phyloP scores from a whole-genome alignment of 2,329 filamentous ascomycete species.

The Venturiaceae sp. region DNA sequence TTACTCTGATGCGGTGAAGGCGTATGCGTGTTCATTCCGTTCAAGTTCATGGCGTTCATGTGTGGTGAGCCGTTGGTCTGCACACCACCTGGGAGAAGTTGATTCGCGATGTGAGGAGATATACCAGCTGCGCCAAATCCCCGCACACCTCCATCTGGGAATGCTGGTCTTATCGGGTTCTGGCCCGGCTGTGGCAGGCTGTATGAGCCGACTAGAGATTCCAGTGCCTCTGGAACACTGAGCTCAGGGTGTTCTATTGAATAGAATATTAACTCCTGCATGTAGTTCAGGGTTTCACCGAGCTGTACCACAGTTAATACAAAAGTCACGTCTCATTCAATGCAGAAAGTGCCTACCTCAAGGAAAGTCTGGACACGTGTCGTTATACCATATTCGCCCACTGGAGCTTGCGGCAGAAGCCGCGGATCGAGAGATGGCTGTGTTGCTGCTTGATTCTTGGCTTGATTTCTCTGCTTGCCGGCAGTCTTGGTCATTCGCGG shows the following conservation, averaged over 20 bases:
- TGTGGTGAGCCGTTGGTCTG: constrained; percentile 37
- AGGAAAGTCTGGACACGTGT: constrained; percentile 49
- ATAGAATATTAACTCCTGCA: constrained; percentile 51
- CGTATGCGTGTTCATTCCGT: constrained; percentile 27
- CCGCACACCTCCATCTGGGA: constrained; percentile 2
- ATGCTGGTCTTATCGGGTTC: constrained; percentile 9
- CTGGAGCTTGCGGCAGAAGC: constrained; percentile 34
- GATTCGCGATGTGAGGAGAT: constrained; percentile 47
- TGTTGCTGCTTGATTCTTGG: constrained; percentile 29
- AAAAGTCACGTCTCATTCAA: not conserved
- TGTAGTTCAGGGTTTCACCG: constrained; percentile 55
- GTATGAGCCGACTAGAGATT: constrained; percentile 34
- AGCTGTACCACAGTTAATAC: constrained; percentile 33
- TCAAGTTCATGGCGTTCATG: constrained; percentile 21
- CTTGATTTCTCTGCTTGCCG: constrained; percentile 33
- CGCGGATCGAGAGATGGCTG: constrained; percentile 34
- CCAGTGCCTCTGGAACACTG: constrained; percentile 45
- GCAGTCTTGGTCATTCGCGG: constrained; percentile 46
- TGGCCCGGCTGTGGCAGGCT: constrained; percentile 13
- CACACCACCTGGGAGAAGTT: constrained; percentile 40
- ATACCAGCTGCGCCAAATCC: not conserved
- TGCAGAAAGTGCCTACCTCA: constrained; percentile 38
- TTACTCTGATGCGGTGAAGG: constrained; percentile 35
- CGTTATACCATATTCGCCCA: constrained; percentile 45
- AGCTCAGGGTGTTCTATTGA: constrained; percentile 43